Conservation (phyloP, 2,329 filamentous ascomycete genomes). For the Fusarium sp. region DNA sequence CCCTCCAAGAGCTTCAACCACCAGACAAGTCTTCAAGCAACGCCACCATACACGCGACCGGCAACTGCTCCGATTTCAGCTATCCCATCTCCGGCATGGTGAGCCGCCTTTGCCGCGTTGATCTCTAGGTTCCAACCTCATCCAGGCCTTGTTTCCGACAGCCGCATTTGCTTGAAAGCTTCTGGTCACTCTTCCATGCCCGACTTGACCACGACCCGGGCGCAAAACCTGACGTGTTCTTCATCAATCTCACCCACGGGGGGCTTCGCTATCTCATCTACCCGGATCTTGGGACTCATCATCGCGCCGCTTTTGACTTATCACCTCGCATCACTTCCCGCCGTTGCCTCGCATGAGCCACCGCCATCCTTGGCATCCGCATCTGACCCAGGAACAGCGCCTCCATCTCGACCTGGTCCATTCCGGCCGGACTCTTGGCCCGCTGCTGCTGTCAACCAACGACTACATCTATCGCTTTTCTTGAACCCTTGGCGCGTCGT, state of each 20-base stretch:
- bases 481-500: conserved; percentile 3
- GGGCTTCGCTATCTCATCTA: background rate
- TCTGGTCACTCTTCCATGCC: background rate
- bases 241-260: background rate
- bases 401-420: conserved; percentile 5
- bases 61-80: background rate
- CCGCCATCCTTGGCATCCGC: conserved; percentile 4
- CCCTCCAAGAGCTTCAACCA: background rate
- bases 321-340: background rate
- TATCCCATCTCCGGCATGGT: conserved; percentile 18
- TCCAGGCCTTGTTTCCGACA: conserved; percentile 7
- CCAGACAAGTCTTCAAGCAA: background rate
- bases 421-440: conserved; percentile 17
- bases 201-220: background rate
- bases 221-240: background rate
- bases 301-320: background rate
- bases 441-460: conserved; percentile 19
- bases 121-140: conserved; percentile 10
- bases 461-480: conserved; percentile 15
- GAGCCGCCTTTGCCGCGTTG: conserved; percentile 30
- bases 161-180: background rate
- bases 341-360: conserved; percentile 1
- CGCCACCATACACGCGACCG: conserved; percentile 16
- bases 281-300: background rate
- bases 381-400: conserved; percentile 21